Conservation (phyloP, 2,329 filamentous ascomycete species). For the Colletotrichum neosansevieriae region DNA sequence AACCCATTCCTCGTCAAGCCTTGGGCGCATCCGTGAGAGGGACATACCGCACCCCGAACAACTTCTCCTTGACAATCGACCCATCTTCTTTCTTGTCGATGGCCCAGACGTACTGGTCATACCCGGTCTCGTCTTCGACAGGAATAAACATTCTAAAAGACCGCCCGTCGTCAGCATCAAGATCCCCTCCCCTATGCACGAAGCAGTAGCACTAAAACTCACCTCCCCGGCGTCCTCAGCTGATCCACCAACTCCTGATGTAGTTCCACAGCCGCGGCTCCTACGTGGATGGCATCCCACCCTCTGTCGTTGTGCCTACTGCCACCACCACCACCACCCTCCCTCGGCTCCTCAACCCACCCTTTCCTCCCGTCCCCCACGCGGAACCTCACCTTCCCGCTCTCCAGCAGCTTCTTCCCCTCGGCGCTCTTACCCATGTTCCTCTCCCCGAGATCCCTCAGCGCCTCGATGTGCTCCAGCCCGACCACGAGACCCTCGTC, state of each 20-base stretch:
- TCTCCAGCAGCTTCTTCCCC: constrained; percentile 70
- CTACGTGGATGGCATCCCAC: constrained; percentile 97
- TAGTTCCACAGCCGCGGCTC: constrained; percentile 82
- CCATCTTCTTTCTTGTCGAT: constrained; percentile 79
- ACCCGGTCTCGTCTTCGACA: constrained; percentile 65
- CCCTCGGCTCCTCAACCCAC: constrained; percentile 61
- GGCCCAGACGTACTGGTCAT: constrained; percentile 76
- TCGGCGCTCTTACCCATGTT: constrained; percentile 75
- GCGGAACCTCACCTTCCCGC: constrained; percentile 77
- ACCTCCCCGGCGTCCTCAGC: constrained; percentile 80
- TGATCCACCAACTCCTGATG: constrained; percentile 82
- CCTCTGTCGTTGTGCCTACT: constrained; percentile 55
- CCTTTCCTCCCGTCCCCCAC: constrained; percentile 80
- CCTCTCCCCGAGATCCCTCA: constrained; percentile 70
- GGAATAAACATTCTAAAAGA: constrained; percentile 79
- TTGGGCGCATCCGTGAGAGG: constrained; percentile 78
- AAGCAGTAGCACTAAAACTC: constrained; percentile 40
- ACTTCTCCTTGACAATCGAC: constrained; percentile 67
- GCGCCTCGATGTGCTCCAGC: constrained; percentile 77
- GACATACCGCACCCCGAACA: constrained; percentile 82
- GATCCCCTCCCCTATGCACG: too few relatives aligned
- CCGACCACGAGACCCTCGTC: constrained; percentile 70
- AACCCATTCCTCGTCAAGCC: constrained; percentile 8
- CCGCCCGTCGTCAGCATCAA: constrained; percentile 33
- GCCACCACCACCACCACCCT: constrained; percentile 57